A percentile compares a stretch with the other conserved stretches of the same genome.
Conservation (phyloP, 1,139 yeast species). For the Komagataea norvegica region DNA sequence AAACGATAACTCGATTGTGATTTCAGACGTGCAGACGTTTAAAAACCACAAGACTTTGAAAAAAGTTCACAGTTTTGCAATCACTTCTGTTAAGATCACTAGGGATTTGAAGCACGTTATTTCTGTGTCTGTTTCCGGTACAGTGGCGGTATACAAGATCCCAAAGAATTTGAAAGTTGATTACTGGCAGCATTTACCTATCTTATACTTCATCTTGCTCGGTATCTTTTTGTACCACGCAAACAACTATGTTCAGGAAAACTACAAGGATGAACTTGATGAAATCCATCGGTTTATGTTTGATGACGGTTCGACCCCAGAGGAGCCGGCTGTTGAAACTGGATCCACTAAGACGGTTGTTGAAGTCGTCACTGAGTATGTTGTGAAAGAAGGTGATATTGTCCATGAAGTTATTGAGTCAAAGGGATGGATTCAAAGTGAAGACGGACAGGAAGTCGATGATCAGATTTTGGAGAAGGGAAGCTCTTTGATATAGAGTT, state of each 20-base stretch:
- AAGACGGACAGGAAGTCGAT: not conserved
- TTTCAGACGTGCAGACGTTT: conserved; percentile 32
- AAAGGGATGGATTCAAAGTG: conserved; percentile 5
- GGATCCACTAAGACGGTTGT: not conserved
- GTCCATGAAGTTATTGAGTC: conserved; percentile 15
- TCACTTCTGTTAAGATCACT: conserved; percentile 68
- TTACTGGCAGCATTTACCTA: conserved; percentile 31
- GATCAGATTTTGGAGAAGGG: not conserved
- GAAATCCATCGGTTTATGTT: conserved; percentile 12
- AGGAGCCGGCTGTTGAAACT: not conserved
- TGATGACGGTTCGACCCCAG: conserved; percentile 15
- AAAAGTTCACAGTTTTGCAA: conserved; percentile 73
- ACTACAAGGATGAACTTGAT: conserved; percentile 14
- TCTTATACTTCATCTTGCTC: conserved; percentile 9
- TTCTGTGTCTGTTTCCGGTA: conserved; percentile 76
- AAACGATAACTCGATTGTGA: conserved; percentile 63
- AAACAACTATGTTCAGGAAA: conserved; percentile 14
- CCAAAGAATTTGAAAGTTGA: conserved; percentile 49
- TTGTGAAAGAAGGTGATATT: conserved; percentile 21
- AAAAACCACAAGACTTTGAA: conserved; percentile 46
- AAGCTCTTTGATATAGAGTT: not conserved
- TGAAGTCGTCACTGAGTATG: conserved; percentile 10
- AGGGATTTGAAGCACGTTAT: conserved; percentile 60
- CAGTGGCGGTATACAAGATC: conserved; percentile 57
- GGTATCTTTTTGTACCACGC: conserved; percentile 9